Base-by-base conservation (phyloP, 495 filamentous ascomycete species). In the Penicillium manginii region DNA sequence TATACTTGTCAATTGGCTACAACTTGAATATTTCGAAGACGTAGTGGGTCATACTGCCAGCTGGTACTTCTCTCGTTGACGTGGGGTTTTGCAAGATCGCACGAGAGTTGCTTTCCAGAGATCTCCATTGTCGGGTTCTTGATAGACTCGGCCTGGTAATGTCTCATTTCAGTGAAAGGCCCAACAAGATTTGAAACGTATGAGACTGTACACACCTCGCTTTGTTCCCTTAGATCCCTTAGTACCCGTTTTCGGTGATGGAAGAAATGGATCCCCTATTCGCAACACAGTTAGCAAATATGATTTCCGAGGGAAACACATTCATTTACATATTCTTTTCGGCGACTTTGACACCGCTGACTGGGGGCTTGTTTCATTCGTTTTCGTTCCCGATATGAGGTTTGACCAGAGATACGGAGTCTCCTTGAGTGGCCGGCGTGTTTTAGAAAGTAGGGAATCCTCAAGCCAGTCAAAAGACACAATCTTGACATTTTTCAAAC, bases 401-500 rank as follows among this genome's bases (percentile, higher is more conserved):
- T 68, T 73, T 60, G 77, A 63, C 50, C 77, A 70, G 2, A 81
- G 70, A 62, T 86, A 90, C 0, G 66, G 58, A 1, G 42, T 57
- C 57, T 82, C 84, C 0, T 66, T 63, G 60, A 69, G 72, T 0
- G 74, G 77, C 1, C 56, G 69, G 14, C 40, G 49, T 1, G 49
- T 47, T 31, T 65, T 67, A 2, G 61, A 57, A 18, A 74, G 59
- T 1, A 87, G 59, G 0, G 74, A 79, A 18, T 88, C 84, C 57
- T 83, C 79, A 2, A 89, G 68, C 86, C 86, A 90, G 63, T 88
- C 86, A 26, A 75, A 83, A 9, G 71, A 73, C 15, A 90, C 84
- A 26, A 90, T 84, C 4, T 77, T 73, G 56, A 85, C 64, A 4
- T 67, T 69, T 8, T 59, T 62, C 1, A 77, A 59, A 1, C 51